Percentiles rank a stretch among this genome's conserved stretches.
These are phyloP conservation scores for Asterochloris sp. DNA, from an alignment of 139 green algal species.

Conservation along the genomic window DNA sequence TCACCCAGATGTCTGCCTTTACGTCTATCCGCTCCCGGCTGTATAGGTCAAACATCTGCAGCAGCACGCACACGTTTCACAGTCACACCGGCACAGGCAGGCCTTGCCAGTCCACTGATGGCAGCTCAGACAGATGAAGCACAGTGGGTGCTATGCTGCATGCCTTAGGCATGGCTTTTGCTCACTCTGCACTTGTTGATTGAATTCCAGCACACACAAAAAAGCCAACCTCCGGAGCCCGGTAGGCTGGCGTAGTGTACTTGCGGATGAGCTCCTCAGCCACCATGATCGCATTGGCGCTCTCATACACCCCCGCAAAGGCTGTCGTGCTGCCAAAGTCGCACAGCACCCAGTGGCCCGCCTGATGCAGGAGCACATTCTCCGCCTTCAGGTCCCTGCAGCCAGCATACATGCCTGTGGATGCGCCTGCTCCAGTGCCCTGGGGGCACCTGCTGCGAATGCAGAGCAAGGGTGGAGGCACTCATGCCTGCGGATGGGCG, in stretches of 20 bases:
- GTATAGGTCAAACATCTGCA: constrained; percentile 87
- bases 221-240: constrained; percentile 72
- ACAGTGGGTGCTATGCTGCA: too few relatives aligned
- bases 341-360: constrained; percentile 86
- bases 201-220: too few relatives aligned
- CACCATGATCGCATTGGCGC: constrained; percentile 22
- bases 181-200: too few relatives aligned
- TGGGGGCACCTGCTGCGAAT: too few relatives aligned
- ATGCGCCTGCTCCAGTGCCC: too few relatives aligned
- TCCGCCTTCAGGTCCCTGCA: constrained; percentile 91
- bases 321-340: constrained; percentile 87
- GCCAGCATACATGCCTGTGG: neutral
- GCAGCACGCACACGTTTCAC: neutral
- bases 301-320: constrained; percentile 39
- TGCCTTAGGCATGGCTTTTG: too few relatives aligned
- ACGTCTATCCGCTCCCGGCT: constrained; percentile 66
- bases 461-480: too few relatives aligned
- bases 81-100: neutral
- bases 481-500: too few relatives aligned
- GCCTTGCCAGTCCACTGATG: neutral
- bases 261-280: constrained; percentile 83
- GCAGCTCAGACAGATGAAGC: neutral
- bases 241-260: constrained; percentile 91
- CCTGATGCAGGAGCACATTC: constrained; percentile 79
- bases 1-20: constrained; percentile 80